phyloP scores from a whole-genome alignment of 1,139 yeast genomes.

The Hansenula lynferdii region DNA sequence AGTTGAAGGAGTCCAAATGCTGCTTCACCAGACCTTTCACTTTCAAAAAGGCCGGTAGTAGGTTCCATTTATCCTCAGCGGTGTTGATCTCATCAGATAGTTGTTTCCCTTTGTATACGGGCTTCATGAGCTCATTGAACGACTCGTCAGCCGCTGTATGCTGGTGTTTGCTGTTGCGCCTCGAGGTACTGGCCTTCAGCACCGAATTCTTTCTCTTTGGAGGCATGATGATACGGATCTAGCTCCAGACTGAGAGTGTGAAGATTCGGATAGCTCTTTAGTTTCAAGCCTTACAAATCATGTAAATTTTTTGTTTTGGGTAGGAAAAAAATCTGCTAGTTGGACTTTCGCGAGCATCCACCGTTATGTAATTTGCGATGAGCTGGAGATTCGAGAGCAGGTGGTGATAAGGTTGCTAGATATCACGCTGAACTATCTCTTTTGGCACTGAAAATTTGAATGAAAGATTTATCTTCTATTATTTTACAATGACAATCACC shows the following conservation, averaged over 20 bases:
- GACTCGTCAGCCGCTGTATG: slow-evolving; percentile 35
- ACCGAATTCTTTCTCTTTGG: slow-evolving; percentile 20
- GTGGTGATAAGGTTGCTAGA: too few species aligned
- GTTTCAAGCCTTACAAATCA: slow-evolving; percentile 4
- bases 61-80: slow-evolving; percentile 93
- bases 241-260: too few species aligned
- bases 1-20: slow-evolving; percentile 94
- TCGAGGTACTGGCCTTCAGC: slow-evolving; percentile 2
- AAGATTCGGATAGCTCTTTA: too few species aligned
- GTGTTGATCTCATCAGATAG: slow-evolving; percentile 86
- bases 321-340: neutral
- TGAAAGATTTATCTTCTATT: too few species aligned
- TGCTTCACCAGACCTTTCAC: slow-evolving; percentile 97
- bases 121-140: slow-evolving; percentile 73
- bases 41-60: slow-evolving; percentile 89
- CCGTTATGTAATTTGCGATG: too few species aligned
- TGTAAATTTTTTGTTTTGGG: neutral
- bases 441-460: too few species aligned
- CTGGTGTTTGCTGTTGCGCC: slow-evolving; percentile 8
- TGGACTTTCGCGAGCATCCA: neutral
- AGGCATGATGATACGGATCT: slow-evolving; percentile 10
- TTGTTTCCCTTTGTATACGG: slow-evolving; percentile 79
- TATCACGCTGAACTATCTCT: too few species aligned
- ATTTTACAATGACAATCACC: too few species aligned
- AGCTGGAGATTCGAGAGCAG: too few species aligned